phyloP scores from a whole-genome alignment of 768 basidiomycete species.

The Infundibulicybe gibba region DNA sequence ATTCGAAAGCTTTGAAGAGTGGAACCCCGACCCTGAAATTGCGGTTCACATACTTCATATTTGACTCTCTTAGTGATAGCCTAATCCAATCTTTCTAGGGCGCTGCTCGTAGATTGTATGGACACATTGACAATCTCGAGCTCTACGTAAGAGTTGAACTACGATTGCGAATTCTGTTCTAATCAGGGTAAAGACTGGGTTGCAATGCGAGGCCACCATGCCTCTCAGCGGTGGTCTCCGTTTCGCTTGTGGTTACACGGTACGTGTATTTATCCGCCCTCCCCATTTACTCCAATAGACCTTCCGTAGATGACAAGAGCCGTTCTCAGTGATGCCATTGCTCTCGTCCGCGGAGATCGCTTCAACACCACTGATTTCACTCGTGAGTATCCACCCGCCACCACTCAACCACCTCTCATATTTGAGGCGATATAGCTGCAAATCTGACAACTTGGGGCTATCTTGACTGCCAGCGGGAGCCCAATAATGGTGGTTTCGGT shows the following conservation, averaged over 20 bases:
- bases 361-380: slow-evolving; percentile 52
- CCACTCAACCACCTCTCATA: too few species aligned
- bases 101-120: slow-evolving; percentile 27
- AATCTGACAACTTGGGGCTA: slow-evolving; percentile 51
- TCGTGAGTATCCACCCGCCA: slow-evolving; percentile 22
- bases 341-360: slow-evolving; percentile 49
- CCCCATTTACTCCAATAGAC: not conserved
- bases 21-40: slow-evolving; percentile 46
- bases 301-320: slow-evolving; percentile 36
- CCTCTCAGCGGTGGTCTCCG: slow-evolving; percentile 22
- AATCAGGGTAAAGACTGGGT: slow-evolving; percentile 14
- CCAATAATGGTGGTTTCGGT: slow-evolving; percentile 33
- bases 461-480: slow-evolving; percentile 41
- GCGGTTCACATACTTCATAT: slow-evolving; percentile 23
- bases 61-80: not conserved
- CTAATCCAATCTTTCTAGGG: not conserved
- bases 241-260: slow-evolving; percentile 26
- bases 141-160: slow-evolving; percentile 20
- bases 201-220: slow-evolving; percentile 29
- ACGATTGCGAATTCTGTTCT: not conserved
- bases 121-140: slow-evolving; percentile 29
- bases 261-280: slow-evolving; percentile 4
- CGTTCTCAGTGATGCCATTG: slow-evolving; percentile 51
- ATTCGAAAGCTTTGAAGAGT: slow-evolving; percentile 48
- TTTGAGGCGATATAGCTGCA: slow-evolving; percentile 14